Base-by-base conservation (phyloP, 2,329 filamentous ascomycete species). In the Phialophora macrospora region DNA sequence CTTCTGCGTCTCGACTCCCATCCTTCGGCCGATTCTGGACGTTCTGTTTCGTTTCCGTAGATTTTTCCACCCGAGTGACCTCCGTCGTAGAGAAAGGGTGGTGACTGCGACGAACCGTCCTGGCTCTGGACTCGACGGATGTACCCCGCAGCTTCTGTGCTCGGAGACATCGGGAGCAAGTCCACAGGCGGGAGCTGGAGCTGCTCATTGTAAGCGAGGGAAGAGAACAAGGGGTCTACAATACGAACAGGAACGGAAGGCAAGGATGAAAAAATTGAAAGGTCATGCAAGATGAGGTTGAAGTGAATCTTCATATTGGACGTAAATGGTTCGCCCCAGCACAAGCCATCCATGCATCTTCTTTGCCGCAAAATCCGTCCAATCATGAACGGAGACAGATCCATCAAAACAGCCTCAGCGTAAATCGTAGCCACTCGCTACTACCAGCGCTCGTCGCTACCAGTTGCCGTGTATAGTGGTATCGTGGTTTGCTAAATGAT, bases 1-100 rank as follows among this genome's bases (percentile, higher is more conserved):
- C 76, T 52, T 79, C 69, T 32, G 55, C 62, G 63, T 68, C 60
- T 38, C 44, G 59, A 14, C 26, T 32, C 30, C 20, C 28, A 24
- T 38, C 17, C 17, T 28, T 26, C 41, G 46, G 17, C 8, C 22
- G n/a, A 34, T 28, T 26, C 20, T 28, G 5, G 11, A 14, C 34
- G 20, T 34, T 46, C 8, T 38, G 9, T 32, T 61, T 52, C 7
- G 57, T 26, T 1, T 51, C 48, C 3, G 63, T 41, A 30, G 64
- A n/a, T 26, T 58, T 56, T 20, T 68, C 60, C 7, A 61, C 60
- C 8, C 41, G 44, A 22, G 56, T 9, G 22, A 28, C 2, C 22
- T 60, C 48, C 1, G 64, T 58, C 34, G 62, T 48, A 20, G 66
- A 65, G 59, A 70, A 68, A 12, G 63, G 22, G 52, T 60, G 58